phyloP scores from a whole-genome alignment of 2,329 filamentous ascomycete species.

The Paraphaeosphaeria minitans region DNA sequence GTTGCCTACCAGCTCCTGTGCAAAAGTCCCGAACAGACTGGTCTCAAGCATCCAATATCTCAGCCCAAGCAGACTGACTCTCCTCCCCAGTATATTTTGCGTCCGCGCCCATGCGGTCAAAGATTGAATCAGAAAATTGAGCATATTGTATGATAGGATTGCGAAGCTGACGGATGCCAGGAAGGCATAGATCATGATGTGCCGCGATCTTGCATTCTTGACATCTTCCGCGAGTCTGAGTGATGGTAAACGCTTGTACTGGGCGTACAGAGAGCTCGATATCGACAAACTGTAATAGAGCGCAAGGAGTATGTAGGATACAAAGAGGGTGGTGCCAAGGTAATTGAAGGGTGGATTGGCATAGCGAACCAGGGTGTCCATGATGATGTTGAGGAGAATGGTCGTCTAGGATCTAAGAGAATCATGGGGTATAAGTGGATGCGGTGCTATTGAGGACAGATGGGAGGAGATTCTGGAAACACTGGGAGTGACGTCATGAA shows the following conservation, averaged over 20 bases:
- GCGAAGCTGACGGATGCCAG: conserved; percentile 36
- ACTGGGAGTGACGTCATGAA: conserved; percentile 38
- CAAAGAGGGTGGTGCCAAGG: conserved; percentile 36
- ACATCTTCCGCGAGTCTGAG: conserved; percentile 12
- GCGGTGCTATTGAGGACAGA: conserved; percentile 17
- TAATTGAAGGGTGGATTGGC: conserved; percentile 37
- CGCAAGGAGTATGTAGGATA: conserved; percentile 36
- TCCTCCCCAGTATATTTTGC: conserved; percentile 1
- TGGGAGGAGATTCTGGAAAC: conserved; percentile 14
- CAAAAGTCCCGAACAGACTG: conserved; percentile 35
- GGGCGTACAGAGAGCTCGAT: conserved; percentile 21
- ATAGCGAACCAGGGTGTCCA: conserved; percentile 16
- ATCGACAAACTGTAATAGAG: conserved; percentile 30
- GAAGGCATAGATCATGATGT: conserved; percentile 35
- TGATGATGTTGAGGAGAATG: not conserved
- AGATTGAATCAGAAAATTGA: conserved; percentile 34
- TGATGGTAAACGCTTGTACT: conserved; percentile 20
- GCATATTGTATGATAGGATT: conserved; percentile 38
- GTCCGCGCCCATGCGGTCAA: conserved; percentile 28
- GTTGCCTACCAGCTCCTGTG: conserved; percentile 32
- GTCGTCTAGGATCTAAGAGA: not conserved
- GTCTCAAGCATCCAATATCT: conserved; percentile 37
- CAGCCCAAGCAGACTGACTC: conserved; percentile 12
- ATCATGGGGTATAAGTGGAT: not conserved
- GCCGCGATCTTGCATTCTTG: conserved; percentile 24